Conservation (phyloP, 75 land plant genomes). For the Ceratopteris richardii region DNA sequence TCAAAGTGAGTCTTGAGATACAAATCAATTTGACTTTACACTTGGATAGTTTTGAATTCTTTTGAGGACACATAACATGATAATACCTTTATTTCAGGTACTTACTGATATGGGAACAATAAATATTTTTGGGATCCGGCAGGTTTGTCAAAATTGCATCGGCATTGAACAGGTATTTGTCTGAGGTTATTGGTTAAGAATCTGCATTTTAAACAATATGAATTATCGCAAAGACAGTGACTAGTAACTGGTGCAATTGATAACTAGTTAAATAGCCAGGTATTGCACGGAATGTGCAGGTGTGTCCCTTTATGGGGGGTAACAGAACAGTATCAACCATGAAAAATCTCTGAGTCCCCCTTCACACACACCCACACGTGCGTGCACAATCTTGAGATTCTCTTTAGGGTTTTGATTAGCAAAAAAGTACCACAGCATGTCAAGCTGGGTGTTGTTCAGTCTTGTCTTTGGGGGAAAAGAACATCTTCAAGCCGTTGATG, state of each 20-base stretch:
- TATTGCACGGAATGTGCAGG: too few relatives aligned
- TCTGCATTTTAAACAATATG: background rate
- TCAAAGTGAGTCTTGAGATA: slow-evolving; percentile 54
- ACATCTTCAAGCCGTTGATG: too few relatives aligned
- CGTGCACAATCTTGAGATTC: too few relatives aligned
- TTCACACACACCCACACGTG: too few relatives aligned
- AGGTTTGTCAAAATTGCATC: slow-evolving; percentile 92
- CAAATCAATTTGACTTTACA: background rate
- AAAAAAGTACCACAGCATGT: too few relatives aligned
- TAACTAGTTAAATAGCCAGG: too few relatives aligned
- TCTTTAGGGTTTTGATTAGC: too few relatives aligned
- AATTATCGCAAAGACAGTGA: background rate
- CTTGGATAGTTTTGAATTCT: background rate
- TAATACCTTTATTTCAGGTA: slow-evolving; percentile 36
- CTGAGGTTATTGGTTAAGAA: background rate
- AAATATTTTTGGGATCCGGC: slow-evolving; percentile 89
- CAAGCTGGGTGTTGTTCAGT: too few relatives aligned
- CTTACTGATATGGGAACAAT: slow-evolving; percentile 78
- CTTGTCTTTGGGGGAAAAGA: too few relatives aligned
- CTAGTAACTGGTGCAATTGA: background rate
- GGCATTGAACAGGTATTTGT: slow-evolving; percentile 85
- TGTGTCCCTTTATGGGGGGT: too few relatives aligned
- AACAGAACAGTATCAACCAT: too few relatives aligned
- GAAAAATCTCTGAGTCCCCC: too few relatives aligned
- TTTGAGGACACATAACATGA: background rate